Conservation (phyloP, 1,284 basidiomycete genomes). For the Cystobasidium sp. region DNA sequence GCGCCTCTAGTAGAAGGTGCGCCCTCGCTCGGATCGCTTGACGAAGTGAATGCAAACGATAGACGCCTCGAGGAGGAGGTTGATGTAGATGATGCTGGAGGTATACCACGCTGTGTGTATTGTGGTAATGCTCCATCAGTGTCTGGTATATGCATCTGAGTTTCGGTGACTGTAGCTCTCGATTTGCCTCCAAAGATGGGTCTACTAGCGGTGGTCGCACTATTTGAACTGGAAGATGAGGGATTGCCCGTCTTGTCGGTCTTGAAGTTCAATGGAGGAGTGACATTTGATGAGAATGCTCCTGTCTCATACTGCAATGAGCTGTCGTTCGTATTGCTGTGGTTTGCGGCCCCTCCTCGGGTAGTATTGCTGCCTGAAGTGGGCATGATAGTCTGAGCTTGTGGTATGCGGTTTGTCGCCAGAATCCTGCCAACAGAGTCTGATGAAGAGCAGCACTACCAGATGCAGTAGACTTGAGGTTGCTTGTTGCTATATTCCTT, state of each 20-base stretch:
- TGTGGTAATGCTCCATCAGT: neutral
- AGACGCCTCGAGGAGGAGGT: neutral
- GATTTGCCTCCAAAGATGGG: neutral
- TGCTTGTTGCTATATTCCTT: neutral
- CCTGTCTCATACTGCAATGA: neutral
- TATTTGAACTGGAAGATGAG: neutral
- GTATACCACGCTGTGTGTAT: neutral
- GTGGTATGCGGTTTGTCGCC: no score
- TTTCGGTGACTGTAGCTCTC: slow-evolving; percentile 6
- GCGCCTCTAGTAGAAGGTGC: neutral
- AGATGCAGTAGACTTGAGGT: neutral
- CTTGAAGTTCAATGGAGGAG: slow-evolving; percentile 10
- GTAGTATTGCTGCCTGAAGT: neutral
- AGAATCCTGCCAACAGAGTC: no score
- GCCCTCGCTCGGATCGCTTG: no score
- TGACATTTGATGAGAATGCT: slow-evolving; percentile 30
- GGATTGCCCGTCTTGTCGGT: neutral
- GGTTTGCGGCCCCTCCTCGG: neutral
- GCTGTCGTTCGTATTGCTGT: neutral
- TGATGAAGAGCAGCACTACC: neutral
- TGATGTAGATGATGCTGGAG: neutral
- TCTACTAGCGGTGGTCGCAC: neutral
- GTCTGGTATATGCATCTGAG: neutral
- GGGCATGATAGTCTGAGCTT: neutral
- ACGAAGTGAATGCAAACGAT: neutral